Evolutionary conservation across 768 basidiomycete species (phyloP).

Genomic region (Mrakia blollopis): DNA sequence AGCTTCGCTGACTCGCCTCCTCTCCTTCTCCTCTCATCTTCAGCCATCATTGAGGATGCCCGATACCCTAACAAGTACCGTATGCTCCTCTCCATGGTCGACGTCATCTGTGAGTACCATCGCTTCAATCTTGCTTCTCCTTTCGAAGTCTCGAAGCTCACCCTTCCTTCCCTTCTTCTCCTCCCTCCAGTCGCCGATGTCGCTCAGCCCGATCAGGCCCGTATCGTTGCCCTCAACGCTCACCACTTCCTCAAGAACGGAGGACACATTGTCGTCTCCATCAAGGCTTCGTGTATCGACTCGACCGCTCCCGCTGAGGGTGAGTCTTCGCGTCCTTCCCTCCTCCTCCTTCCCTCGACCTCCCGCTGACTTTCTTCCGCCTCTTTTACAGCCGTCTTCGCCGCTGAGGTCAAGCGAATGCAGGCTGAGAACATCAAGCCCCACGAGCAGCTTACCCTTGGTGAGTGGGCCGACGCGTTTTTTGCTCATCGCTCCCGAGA

Average conservation of each 20-base stretch:
- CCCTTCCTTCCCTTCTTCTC: not conserved
- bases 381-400: conserved; percentile 59
- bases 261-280: conserved; percentile 89
- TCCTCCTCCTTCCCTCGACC: not conserved
- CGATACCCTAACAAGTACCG: conserved; percentile 94
- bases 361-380: not conserved
- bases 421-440: conserved; percentile 80
- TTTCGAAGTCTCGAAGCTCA: not conserved
- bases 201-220: conserved; percentile 97
- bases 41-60: conserved; percentile 95
- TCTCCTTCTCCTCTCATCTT: not conserved
- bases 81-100: conserved; percentile 90
- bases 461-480: no score
- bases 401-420: conserved; percentile 74
- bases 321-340: not conserved
- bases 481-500: no score
- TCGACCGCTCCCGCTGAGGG: conserved; percentile 83
- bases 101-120: conserved; percentile 64
- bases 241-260: conserved; percentile 92
- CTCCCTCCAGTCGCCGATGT: conserved; percentile 66
- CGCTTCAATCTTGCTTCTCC: not conserved
- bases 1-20: not conserved
- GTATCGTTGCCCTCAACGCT: conserved; percentile 89
- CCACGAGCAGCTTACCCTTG: conserved; percentile 89
- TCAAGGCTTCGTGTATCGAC: conserved; percentile 99